These are phyloP conservation scores for Gypsophila paniculata DNA, from an alignment of 179 eudicot genomes.

Conservation along the genomic window DNA sequence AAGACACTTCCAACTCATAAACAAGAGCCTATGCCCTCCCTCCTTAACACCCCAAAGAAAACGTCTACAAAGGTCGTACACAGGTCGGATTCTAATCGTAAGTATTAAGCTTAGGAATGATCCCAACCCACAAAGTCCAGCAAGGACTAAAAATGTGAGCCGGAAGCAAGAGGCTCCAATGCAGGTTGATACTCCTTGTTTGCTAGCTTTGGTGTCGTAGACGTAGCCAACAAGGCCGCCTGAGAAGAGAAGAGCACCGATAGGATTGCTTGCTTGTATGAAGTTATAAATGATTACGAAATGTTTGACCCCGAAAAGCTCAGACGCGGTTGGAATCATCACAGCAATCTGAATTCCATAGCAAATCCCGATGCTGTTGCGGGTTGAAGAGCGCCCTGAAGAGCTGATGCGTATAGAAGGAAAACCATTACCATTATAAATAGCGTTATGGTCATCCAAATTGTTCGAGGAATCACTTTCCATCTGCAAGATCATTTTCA, in stretches of 20 bases:
- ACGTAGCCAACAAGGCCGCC: constrained; percentile 64
- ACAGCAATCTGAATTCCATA: constrained; percentile 65
- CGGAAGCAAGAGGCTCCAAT: constrained; percentile 57
- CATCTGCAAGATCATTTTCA: constrained; percentile 36
- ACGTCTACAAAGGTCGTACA: too few relatives aligned
- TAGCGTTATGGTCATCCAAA: constrained; percentile 65
- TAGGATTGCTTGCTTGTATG: constrained; percentile 61
- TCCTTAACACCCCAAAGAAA: too few relatives aligned
- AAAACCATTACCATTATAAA: constrained; percentile 46
- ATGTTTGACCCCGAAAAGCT: constrained; percentile 66
- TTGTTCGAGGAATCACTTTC: constrained; percentile 55
- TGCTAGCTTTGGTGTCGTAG: constrained; percentile 56
- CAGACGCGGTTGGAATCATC: constrained; percentile 70
- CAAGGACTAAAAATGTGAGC: constrained; percentile 59
- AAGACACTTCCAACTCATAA: too few relatives aligned
- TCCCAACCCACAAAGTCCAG: constrained; percentile 61
- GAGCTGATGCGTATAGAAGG: constrained; percentile 55
- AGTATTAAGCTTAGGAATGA: constrained; percentile 45
- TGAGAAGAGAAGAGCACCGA: constrained; percentile 70
- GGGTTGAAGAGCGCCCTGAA: constrained; percentile 46
- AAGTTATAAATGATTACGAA: constrained; percentile 69
- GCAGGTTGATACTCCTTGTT: constrained; percentile 59
- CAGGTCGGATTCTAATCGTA: constrained; percentile 56
- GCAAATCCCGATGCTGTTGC: constrained; percentile 73
- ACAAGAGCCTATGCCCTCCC: too few relatives aligned